A percentile compares a stretch with the other conserved stretches of the same genome.
Conservation (phyloP, 768 basidiomycete genomes). For the Coprinopsis strossmayeri region DNA sequence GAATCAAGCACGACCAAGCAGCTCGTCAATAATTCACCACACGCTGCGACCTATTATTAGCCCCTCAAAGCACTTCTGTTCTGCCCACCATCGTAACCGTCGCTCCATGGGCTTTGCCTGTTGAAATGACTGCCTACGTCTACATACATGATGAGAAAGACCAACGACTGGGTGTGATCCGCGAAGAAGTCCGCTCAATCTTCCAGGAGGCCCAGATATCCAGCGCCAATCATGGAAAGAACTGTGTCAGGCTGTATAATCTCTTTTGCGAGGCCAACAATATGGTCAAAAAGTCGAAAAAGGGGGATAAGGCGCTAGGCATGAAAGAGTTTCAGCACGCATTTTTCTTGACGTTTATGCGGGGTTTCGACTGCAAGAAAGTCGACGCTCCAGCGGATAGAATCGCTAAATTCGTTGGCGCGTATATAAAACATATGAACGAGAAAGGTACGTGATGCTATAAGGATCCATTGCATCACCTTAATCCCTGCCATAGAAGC, state of each 20-base stretch:
- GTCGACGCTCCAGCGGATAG: constrained; percentile 52
- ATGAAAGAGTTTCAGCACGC: constrained; percentile 70
- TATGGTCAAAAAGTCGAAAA: constrained; percentile 42
- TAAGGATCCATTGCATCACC: not conserved
- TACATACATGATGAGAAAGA: not conserved
- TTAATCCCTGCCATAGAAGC: constrained; percentile 32
- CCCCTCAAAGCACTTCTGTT: too few species aligned
- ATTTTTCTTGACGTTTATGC: constrained; percentile 54
- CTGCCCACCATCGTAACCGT: too few species aligned
- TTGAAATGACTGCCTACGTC: not conserved
- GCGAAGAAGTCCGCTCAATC: constrained; percentile 41
- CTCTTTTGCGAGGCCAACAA: constrained; percentile 61
- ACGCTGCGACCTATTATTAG: too few species aligned
- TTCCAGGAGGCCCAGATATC: constrained; percentile 77
- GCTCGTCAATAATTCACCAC: too few species aligned
- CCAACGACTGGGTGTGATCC: not conserved
- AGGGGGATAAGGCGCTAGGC: constrained; percentile 52
- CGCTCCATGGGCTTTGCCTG: too few species aligned
- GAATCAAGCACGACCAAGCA: too few species aligned
- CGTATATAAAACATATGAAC: constrained; percentile 69
- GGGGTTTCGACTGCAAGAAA: not conserved
- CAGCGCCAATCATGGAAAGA: constrained; percentile 83
- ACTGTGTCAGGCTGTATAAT: constrained; percentile 76
- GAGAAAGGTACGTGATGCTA: constrained; percentile 56
- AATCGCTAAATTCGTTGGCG: constrained; percentile 75